These are phyloP conservation scores for Jackrogersella minutella DNA, from an alignment of 495 filamentous ascomycete genomes.

Conservation along the genomic window DNA sequence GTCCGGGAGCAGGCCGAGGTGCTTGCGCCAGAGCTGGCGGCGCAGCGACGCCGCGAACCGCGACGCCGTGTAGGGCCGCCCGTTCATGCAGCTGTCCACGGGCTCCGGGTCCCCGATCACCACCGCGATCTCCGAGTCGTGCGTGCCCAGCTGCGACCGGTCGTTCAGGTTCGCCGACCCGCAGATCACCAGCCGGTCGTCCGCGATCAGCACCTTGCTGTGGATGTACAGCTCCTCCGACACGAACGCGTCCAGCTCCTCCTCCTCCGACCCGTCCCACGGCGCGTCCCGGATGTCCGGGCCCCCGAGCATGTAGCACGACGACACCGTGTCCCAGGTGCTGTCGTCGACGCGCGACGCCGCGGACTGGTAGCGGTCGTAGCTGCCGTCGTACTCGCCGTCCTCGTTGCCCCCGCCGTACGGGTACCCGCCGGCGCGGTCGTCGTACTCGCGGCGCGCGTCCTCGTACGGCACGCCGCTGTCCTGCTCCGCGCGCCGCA, in stretches of 20 bases:
- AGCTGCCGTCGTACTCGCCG: slow-evolving; percentile 35
- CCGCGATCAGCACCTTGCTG: slow-evolving; percentile 91
- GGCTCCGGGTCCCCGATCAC: slow-evolving; percentile 79
- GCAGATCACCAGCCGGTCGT: slow-evolving; percentile 87
- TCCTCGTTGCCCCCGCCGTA: slow-evolving; percentile 26
- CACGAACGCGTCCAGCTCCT: slow-evolving; percentile 88
- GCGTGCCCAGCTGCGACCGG: slow-evolving; percentile 85
- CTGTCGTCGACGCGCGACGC: slow-evolving; percentile 61
- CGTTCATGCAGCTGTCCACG: slow-evolving; percentile 75
- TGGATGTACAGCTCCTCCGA: slow-evolving; percentile 95
- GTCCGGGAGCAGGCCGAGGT: slow-evolving; percentile 81
- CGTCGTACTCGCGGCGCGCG: slow-evolving; percentile 72
- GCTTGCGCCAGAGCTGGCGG: slow-evolving; percentile 87
- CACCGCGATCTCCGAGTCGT: slow-evolving; percentile 87
- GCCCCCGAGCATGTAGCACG: slow-evolving; percentile 86
- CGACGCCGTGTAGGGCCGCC: slow-evolving; percentile 71
- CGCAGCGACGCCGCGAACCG: slow-evolving; percentile 86
- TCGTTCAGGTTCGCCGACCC: slow-evolving; percentile 96
- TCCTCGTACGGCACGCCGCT: slow-evolving; percentile 78
- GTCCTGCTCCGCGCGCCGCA: slow-evolving; percentile 69
- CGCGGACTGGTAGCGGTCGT: slow-evolving; percentile 71
- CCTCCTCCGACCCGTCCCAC: slow-evolving; percentile 76
- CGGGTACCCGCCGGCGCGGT: slow-evolving; percentile 50
- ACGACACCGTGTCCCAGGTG: slow-evolving; percentile 78
- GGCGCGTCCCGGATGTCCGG: slow-evolving; percentile 78